Evolutionary conservation across 768 basidiomycete species (phyloP), one percentile per base, ranked within the genome.

Genomic region (Cytidiella melzeri): DNA sequence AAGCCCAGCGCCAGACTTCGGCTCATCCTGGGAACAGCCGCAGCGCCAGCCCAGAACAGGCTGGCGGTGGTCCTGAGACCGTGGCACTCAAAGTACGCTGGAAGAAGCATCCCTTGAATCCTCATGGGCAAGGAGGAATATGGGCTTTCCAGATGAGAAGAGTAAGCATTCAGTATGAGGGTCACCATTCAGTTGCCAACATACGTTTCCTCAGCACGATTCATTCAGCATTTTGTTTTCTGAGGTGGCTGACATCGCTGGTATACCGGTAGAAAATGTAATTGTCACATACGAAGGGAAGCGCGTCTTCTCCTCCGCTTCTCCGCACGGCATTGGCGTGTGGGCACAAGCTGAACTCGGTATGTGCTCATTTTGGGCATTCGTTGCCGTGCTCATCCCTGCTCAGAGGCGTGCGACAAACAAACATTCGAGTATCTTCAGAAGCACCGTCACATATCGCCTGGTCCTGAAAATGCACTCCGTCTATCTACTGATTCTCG

Each of bases 321-420:
- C 83, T 0, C 87, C 88, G 0, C 69, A 76, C 28, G 74, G 76
- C 15, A 71, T 91, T 40, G 73, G 71, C 12, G 76, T 90, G 13
- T 87, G 84, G 81, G 73, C 72, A 3, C 76, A 83, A 50, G 83
- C 78, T 24, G 78, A 83, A 37, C 67, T 91, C 20, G 77, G 87
- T 87, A 39, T 68, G 24, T 25, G 11, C 19, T 34, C 40, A 40
- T 15, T 23, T 38, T 12, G 24, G n/a, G n/a, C 10, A 39, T 21
- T 24, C 26, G 25, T 46, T 30, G 18, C 40, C n/a, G 19, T 45
- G 41, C 19, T 61, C 51, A 34, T 42, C 30, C 13, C 2, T 42
- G 21, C 52, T 40, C 54, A 90, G 88, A 80, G 51, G 88, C 81
- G 6, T 89, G 79, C 57, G 78, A 83, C 46, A 74, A 75, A 54